Conservation (phyloP, 768 basidiomycete genomes). For the Serendipita indica region DNA sequence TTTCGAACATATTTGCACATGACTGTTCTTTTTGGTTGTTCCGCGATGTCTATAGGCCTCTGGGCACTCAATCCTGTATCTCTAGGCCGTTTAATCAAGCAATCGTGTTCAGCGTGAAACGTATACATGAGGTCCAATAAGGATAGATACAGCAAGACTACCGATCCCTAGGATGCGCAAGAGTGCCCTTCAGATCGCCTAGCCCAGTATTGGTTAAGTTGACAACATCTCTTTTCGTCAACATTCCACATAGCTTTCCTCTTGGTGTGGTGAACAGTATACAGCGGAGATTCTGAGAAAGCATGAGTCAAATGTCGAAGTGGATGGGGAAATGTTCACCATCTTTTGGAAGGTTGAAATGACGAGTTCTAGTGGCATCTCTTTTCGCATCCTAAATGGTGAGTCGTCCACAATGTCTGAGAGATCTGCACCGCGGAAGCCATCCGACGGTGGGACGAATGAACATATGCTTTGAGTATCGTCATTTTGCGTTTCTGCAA, state of each 20-base stretch:
- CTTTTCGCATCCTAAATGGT: constrained; percentile 47
- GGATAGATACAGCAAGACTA: too few species aligned
- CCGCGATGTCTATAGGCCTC: too few species aligned
- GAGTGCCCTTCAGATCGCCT: not conserved
- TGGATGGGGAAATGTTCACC: constrained; percentile 24
- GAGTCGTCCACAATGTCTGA: constrained; percentile 30
- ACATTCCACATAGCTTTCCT: constrained; percentile 47
- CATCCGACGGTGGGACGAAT: constrained; percentile 9
- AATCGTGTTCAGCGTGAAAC: too few species aligned
- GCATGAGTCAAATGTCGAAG: not conserved
- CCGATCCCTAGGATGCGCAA: too few species aligned
- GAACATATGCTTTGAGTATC: constrained; percentile 14
- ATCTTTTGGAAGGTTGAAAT: constrained; percentile 64
- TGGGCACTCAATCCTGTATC: too few species aligned
- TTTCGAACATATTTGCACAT: too few species aligned
- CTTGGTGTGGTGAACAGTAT: constrained; percentile 43
- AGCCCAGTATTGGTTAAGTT: constrained; percentile 9
- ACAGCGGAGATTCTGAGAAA: constrained; percentile 45
- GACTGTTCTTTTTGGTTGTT: too few species aligned
- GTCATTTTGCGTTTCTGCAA: constrained; percentile 17
- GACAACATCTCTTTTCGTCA: constrained; percentile 55
- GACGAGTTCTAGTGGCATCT: constrained; percentile 54
- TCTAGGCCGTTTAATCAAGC: too few species aligned
- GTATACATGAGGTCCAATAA: too few species aligned
- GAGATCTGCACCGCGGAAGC: constrained; percentile 20